Conservation (phyloP, 352 stramenopile genomes). For the Globisporangium irregulare region DNA sequence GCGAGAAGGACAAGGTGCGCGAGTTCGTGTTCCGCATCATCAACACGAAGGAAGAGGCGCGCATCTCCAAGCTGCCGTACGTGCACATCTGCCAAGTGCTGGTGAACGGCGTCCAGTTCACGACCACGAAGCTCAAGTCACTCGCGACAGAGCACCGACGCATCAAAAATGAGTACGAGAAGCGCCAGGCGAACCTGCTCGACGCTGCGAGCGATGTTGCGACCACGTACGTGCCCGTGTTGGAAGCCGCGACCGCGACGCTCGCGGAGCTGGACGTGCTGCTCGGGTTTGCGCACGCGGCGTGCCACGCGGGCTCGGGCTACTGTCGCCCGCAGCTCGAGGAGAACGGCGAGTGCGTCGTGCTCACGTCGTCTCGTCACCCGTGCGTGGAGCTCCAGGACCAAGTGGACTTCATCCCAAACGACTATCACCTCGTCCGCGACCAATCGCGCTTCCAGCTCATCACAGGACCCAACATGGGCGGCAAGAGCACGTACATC, state of each 20-base stretch:
- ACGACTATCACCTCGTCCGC: conserved; percentile 92
- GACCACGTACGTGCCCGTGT: conserved; percentile 93
- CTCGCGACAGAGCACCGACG: conserved; percentile 85
- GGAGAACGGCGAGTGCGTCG: conserved; percentile 54
- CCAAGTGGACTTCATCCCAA: conserved; percentile 96
- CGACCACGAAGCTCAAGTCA: conserved; percentile 88
- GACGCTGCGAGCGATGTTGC: conserved; percentile 93
- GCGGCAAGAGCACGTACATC: conserved; percentile 99
- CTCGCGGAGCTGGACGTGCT: conserved; percentile 95
- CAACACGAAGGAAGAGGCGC: conserved; percentile 92
- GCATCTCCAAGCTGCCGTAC: conserved; percentile 82
- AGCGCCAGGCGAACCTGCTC: conserved; percentile 90
- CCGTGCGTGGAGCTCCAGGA: conserved; percentile 99
- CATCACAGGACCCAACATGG: conserved; percentile 99
- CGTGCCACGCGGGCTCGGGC: conserved; percentile 87
- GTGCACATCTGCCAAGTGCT: conserved; percentile 94
- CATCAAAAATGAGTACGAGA: conserved; percentile 89
- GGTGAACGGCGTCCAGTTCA: conserved; percentile 98
- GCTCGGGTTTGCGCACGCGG: conserved; percentile 92
- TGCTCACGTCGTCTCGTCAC: conserved; percentile 90
- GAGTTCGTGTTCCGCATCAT: conserved; percentile 93
- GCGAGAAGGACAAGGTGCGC: conserved; percentile 91
- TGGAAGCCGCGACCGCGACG: conserved; percentile 88
- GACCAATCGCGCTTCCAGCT: conserved; percentile 90
- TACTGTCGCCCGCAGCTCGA: conserved; percentile 70